A percentile compares a stretch with the other conserved stretches of the same genome.
Conservation (phyloP, 495 filamentous ascomycete species). For the Daldinia concentrica region DNA sequence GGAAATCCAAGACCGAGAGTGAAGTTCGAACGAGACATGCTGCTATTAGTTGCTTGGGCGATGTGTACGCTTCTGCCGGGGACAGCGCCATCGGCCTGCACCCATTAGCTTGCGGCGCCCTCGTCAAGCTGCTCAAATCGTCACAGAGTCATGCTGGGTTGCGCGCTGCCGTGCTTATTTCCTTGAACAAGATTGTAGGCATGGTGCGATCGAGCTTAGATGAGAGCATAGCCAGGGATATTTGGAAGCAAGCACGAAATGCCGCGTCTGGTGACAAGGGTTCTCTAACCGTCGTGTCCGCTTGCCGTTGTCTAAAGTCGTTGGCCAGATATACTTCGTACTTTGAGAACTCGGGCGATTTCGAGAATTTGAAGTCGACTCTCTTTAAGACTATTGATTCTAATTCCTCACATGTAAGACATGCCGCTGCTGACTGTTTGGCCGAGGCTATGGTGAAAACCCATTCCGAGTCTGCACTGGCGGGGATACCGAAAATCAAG, state of each 20-base stretch:
- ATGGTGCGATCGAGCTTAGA: conserved; percentile 82
- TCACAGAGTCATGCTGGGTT: conserved; percentile 83
- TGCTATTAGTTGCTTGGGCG: conserved; percentile 86
- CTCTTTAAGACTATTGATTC: conserved; percentile 90
- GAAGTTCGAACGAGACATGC: conserved; percentile 76
- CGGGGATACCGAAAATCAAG: conserved; percentile 69
- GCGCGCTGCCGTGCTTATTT: conserved; percentile 81
- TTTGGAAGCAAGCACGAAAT: conserved; percentile 90
- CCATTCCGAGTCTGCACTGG: conserved; percentile 73
- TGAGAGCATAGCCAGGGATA: conserved; percentile 83
- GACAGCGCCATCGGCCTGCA: conserved; percentile 92
- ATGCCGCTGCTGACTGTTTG: conserved; percentile 88
- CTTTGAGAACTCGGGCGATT: conserved; percentile 92
- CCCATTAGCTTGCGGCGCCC: conserved; percentile 71
- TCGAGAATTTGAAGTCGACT: conserved; percentile 80
- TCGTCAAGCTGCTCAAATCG: conserved; percentile 82
- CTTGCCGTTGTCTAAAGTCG: conserved; percentile 81
- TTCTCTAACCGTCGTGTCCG: conserved; percentile 78
- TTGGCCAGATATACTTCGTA: conserved; percentile 75
- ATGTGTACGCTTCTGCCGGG: conserved; percentile 86
- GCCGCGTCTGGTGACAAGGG: conserved; percentile 83
- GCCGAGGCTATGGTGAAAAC: conserved; percentile 80
- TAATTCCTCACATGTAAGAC: conserved; percentile 73
- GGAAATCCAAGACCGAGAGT: conserved; percentile 82
- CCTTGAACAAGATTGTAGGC: conserved; percentile 76